Conservation (phyloP, 129 eudicot genomes). For the Cynara cardunculus region DNA sequence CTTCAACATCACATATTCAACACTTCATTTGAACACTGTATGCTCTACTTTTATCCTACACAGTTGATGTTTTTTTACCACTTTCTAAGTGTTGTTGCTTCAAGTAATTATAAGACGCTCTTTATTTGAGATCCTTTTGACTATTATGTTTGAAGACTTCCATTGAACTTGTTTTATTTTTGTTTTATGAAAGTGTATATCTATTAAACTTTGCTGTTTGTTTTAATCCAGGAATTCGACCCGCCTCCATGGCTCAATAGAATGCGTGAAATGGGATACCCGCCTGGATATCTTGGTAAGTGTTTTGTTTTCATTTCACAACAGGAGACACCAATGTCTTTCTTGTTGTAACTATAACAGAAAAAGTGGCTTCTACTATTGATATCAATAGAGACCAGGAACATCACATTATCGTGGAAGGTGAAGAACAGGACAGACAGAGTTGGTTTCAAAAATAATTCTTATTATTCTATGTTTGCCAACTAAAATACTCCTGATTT, state of each 20-base stretch:
- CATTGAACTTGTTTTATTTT: not conserved
- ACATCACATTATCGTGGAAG: too few species aligned
- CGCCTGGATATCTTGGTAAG: slow-evolving; percentile 88
- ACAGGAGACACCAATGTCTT: not conserved
- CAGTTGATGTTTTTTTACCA: not conserved
- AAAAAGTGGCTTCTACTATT: not conserved
- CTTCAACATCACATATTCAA: not conserved
- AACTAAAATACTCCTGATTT: not conserved
- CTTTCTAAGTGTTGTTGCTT: not conserved
- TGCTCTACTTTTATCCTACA: not conserved
- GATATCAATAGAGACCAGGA: not conserved
- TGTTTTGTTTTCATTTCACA: not conserved
- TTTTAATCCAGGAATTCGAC: slow-evolving; percentile 60
- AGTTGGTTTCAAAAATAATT: too few species aligned
- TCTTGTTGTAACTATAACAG: not conserved
- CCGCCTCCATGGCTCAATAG: slow-evolving; percentile 95
- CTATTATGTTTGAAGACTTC: not conserved
- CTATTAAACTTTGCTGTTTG: not conserved
- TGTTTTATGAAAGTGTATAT: not conserved
- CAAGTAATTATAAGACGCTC: not conserved
- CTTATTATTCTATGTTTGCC: not conserved
- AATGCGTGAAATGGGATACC: slow-evolving; percentile 91
- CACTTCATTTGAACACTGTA: not conserved
- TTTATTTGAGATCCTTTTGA: not conserved
- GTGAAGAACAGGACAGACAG: not conserved